phyloP scores from a whole-genome alignment of 2,329 filamentous ascomycete genomes.

The Aspergillus pseudonomiae region DNA sequence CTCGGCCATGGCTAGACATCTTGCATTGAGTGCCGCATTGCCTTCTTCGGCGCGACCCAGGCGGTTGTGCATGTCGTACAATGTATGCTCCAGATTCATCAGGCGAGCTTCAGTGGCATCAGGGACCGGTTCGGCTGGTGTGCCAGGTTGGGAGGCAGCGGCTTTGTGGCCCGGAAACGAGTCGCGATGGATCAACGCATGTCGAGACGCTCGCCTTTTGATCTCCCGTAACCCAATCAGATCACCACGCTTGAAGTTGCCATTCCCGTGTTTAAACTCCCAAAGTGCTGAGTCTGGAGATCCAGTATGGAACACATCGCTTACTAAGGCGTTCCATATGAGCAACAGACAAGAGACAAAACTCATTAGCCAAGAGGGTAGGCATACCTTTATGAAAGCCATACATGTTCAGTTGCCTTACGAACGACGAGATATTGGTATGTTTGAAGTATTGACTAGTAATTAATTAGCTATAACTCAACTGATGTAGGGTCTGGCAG shows the following conservation, averaged over 20 bases:
- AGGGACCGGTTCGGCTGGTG: conserved; percentile 79
- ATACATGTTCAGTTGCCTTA: conserved; percentile 98
- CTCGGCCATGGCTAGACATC: conserved; percentile 80
- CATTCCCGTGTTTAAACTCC: conserved; percentile 98
- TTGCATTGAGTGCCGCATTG: conserved; percentile 75
- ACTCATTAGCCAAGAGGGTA: not conserved
- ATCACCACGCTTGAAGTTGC: conserved; percentile 95
- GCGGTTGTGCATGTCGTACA: conserved; percentile 78
- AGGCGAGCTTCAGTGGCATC: conserved; percentile 79
- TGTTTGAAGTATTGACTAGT: conserved; percentile 97
- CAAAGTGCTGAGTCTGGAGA: conserved; percentile 91
- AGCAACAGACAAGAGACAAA: conserved; percentile 8
- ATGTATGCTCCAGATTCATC: conserved; percentile 73
- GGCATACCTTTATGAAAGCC: conserved; percentile 92
- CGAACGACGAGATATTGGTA: conserved; percentile 98
- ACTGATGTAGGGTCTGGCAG: not conserved
- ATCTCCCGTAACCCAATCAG: conserved; percentile 90
- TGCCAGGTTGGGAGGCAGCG: conserved; percentile 74
- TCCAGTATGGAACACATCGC: conserved; percentile 95
- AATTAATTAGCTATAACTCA: conserved; percentile 19
- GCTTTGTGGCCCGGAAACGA: conserved; percentile 80
- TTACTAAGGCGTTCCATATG: conserved; percentile 62
- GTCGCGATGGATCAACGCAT: conserved; percentile 90
- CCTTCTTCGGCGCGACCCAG: conserved; percentile 83
- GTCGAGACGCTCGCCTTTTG: conserved; percentile 88